Evolutionary conservation across 495 filamentous ascomycete species (phyloP).

Genomic region (Aspergillus biplanus): DNA sequence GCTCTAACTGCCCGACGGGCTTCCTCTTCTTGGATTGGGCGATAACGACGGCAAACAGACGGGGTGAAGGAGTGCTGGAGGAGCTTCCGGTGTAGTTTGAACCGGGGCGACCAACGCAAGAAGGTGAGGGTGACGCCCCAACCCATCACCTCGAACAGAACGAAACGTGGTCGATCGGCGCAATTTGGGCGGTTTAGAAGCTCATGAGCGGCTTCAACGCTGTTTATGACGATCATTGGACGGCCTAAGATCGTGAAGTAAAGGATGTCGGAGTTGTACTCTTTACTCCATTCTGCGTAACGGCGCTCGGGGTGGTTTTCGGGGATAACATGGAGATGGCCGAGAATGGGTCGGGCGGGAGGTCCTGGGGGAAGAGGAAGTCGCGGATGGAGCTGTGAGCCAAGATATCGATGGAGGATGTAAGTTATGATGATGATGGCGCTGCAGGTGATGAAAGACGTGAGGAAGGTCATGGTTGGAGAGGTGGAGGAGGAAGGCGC

Average conservation of each 20-base stretch:
- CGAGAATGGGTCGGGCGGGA: slow-evolving; percentile 21
- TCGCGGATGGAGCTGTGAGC: not conserved
- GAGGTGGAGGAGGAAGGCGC: no score
- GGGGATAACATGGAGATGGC: slow-evolving; percentile 31
- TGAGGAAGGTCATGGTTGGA: no score
- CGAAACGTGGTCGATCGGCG: slow-evolving; percentile 30
- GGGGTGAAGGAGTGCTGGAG: slow-evolving; percentile 38
- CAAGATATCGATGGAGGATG: not conserved
- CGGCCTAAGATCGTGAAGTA: slow-evolving; percentile 26
- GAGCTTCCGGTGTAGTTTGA: slow-evolving; percentile 47
- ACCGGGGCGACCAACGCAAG: slow-evolving; percentile 48
- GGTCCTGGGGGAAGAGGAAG: slow-evolving; percentile 19
- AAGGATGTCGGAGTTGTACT: slow-evolving; percentile 28
- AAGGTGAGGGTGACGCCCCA: slow-evolving; percentile 43
- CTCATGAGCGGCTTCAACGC: slow-evolving; percentile 26
- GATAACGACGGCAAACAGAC: slow-evolving; percentile 24
- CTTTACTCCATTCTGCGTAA: slow-evolving; percentile 27
- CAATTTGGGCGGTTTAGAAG: slow-evolving; percentile 29
- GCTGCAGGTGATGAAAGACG: no score
- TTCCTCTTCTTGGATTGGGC: slow-evolving; percentile 22
- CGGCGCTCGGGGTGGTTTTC: slow-evolving; percentile 21
- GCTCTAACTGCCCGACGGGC: slow-evolving; percentile 23
- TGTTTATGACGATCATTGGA: slow-evolving; percentile 27
- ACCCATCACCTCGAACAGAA: slow-evolving; percentile 47
- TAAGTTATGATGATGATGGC: not conserved